Base-by-base conservation (phyloP, 371 early-diverging fungal genomes). In the Syncephalastrum contaminatum region DNA sequence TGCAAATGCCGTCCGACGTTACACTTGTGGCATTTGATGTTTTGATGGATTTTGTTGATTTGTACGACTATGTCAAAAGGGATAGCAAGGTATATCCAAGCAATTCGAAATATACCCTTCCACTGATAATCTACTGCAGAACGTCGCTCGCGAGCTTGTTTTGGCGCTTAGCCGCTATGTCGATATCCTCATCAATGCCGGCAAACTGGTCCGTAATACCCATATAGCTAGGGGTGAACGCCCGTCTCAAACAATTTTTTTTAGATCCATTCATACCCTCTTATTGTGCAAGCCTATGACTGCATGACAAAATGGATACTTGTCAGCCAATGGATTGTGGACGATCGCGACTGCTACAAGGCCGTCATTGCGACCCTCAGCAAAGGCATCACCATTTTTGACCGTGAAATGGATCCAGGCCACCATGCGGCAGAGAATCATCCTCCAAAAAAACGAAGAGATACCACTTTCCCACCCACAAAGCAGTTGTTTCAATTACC, bases 221-320 rank as follows among this genome's bases (percentile, higher is more conserved):
- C 0, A 27, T 20, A n/a, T 10, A 15, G 3, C 14, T 25, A 14
- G 22, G 19, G 24, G 16, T 20, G 8, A 4, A 44, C 18, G 3
- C n/a, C 25, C 8, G 42, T 47, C 13, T 43, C 14, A 44, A 14
- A 8, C 13, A 3, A 22, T 0, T 4, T 8, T 42, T 13, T 50
- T 0, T 48, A 82, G 65, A 40, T 69, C 2, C 69, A 70, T 4
- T 79, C 80, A 2, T 83, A 82, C 30, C 77, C 75, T 2, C 58
- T 87, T 27, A 86, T 90, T 58, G 84, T 87, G 0, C 78, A 78
- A 58, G 89, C 90, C 0, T 90, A 88, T 56, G 90, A 92, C 53
- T 84, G 86, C 56, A 82, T 90, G 80, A 77, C 85, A 25, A 85
- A 84, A 41, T 90, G 90, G 90, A 78, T 85, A 3, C 62, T 90